Base-by-base conservation (phyloP, 2,329 filamentous ascomycete genomes). In the Colletotrichum abscissum region DNA sequence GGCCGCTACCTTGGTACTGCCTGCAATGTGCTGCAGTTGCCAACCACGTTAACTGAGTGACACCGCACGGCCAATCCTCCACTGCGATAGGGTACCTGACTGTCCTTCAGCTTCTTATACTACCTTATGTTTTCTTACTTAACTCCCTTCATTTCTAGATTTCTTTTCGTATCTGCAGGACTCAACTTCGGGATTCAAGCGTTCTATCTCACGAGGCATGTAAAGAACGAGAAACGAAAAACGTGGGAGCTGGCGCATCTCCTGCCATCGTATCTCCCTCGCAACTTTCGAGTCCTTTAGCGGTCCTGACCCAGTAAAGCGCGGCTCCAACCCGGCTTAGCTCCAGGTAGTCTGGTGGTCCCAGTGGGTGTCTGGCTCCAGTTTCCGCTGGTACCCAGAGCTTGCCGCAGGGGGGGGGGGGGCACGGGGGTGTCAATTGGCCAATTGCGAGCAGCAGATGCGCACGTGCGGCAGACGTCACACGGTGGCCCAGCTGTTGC, bases 401-500 rank as follows among this genome's bases (percentile, higher is more conserved):
- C 63, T 72, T 28, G 52, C 52, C 28, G 55, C 49, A 67, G 42
- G 68, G 68, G 52, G 35, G 4, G 38, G n/a, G n/a, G 35, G 14
- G 35, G 5, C 14, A 46, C 16, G 19, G 42, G 42, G 42, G 19
- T 12, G 6, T 46, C 57, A 63, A 74, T 74, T 74, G 72, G 55
- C 72, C 72, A 74, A 74, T 74, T 52, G 63, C 7, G 38, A 67
- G 33, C 63, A 42, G 59, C 22, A 28, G 49, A 67, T 28, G 38
- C 42, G 72, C 72, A 74, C 72, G 72, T 74, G 72, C 63, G 26
- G 14, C 58, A 33, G 63, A 72, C 72, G 72, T 74, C 68, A 74
- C 63, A 63, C 33, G 33, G 30, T 3, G 30, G 30, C 30, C 33
- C 12, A 42, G 35, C 35, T 42, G 62, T 52, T 63, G 56, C 16